Percentiles rank a stretch among this genome's conserved stretches.
phyloP scores from a whole-genome alignment of 257 asterid species.

The Lithospermum erythrorhizon region DNA sequence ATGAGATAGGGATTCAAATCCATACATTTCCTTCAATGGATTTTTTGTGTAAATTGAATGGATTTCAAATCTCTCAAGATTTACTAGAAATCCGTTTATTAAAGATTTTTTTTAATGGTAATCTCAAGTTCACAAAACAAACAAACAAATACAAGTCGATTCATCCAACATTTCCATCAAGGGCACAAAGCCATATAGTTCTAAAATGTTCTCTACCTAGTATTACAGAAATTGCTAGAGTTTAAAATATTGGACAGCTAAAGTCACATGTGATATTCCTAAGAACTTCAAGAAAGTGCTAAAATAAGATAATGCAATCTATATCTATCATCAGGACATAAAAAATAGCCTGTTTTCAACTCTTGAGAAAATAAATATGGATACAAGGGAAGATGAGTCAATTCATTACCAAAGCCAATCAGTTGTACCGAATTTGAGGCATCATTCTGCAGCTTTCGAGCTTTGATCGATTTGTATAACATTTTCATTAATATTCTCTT shows the following conservation, averaged over 20 bases:
- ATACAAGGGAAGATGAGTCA: background rate
- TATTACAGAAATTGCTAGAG: constrained; percentile 9
- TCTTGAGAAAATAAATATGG: background rate
- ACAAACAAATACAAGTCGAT: background rate
- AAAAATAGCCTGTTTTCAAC: constrained; percentile 19
- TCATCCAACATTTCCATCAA: background rate
- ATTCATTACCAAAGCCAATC: constrained; percentile 5
- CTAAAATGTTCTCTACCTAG: constrained; percentile 14
- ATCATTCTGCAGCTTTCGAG: constrained; percentile 1
- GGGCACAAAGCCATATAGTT: constrained; percentile 1
- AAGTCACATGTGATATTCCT: constrained; percentile 7
- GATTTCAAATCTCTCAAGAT: no score
- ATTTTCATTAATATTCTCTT: background rate
- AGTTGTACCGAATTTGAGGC: constrained; percentile 10
- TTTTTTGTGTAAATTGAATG: no score
- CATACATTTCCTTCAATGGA: no score
- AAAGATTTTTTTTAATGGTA: background rate
- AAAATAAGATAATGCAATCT: constrained; percentile 7
- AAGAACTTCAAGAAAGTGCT: constrained; percentile 15
- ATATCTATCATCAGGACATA: constrained; percentile 18
- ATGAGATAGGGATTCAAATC: no score
- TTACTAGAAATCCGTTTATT: background rate
- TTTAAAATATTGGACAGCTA: constrained; percentile 13
- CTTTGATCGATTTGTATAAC: constrained; percentile 3
- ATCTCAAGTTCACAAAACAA: no score